Base-by-base conservation (phyloP, 352 stramenopile genomes). In the Phytophthora quininea region DNA sequence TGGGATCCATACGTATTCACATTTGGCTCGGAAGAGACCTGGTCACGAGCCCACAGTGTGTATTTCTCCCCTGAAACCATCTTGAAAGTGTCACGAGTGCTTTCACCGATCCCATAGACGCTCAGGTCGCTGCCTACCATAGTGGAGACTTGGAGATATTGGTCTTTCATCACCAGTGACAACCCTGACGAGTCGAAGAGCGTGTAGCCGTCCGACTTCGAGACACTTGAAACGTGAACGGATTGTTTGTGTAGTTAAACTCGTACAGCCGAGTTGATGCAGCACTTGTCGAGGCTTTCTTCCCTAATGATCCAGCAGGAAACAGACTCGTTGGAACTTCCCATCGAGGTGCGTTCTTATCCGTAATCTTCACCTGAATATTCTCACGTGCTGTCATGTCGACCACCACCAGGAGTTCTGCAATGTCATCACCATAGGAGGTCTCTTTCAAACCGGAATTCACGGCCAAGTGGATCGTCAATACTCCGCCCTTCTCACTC, bases 1-100 rank as follows among this genome's bases (percentile, higher is more conserved):
- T 89, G 79, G 0, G 77, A 80, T 33, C 79, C 84, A 55, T 92
- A 92, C 30, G 79, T 67, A 69, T 92, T 90, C 1, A 76, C 76
- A 29, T 67, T 74, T 24, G 52, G 12, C 1, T 32, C 58, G 0
- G 65, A 58, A 0, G 79, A 80, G 27, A 46, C 32, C 30, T 82
- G 67, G 52, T 89, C 80, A 0, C 79, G 70, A 10, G 73, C 72
- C 68, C 71, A 86, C 19, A 87, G 56, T 4, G 80, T 89, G 58
- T 84, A 71, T 50, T 84, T 82, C 33, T 91, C 77, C 9, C 76
- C 80, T 33, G 63, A 57, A 12, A 60, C 54, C 64, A 83, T 71
- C 37, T 64, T 64, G 48, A 83, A 71, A 52, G 74, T 72, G 33
- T 74, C 62, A 12, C 62, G 72, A 11, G 76, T 84, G 45, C 59